These are phyloP conservation scores for Fusarium equiseti DNA, from an alignment of 2,329 filamentous ascomycete species.

Conservation along the genomic window DNA sequence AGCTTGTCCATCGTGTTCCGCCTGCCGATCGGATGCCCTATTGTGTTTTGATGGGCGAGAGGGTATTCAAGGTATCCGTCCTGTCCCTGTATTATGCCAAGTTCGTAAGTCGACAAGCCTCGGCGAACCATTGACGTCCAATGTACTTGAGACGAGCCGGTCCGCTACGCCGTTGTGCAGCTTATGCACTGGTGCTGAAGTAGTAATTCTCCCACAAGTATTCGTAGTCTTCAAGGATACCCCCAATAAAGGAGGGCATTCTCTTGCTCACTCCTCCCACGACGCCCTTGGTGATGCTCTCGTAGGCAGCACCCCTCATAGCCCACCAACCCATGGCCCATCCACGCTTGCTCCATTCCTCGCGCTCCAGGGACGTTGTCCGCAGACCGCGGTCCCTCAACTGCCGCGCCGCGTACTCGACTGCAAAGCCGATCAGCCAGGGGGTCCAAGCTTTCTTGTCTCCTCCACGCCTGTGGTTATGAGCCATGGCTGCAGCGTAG, in stretches of 20 bases:
- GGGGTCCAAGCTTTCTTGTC: slow-evolving; percentile 88
- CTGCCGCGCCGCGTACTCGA: slow-evolving; percentile 92
- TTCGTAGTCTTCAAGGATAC: slow-evolving; percentile 94
- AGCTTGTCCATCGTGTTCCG: slow-evolving; percentile 8
- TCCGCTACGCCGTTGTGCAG: neutral
- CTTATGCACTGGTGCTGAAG: slow-evolving; percentile 72
- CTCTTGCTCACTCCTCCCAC: slow-evolving; percentile 79
- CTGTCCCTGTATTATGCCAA: slow-evolving; percentile 13
- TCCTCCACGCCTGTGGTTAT: slow-evolving; percentile 59
- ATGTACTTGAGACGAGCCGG: slow-evolving; percentile 22
- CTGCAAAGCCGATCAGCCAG: slow-evolving; percentile 86
- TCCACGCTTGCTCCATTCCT: slow-evolving; percentile 88
- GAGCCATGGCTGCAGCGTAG: slow-evolving; percentile 85
- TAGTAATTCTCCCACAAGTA: slow-evolving; percentile 99
- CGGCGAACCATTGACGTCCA: slow-evolving; percentile 1
- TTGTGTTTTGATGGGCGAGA: slow-evolving; percentile 8
- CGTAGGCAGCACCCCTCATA: slow-evolving; percentile 97
- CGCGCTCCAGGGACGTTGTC: slow-evolving; percentile 87
- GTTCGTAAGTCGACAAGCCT: slow-evolving; percentile 16
- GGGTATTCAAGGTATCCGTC: slow-evolving; percentile 4
- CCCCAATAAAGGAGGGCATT: slow-evolving; percentile 83
- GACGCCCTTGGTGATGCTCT: slow-evolving; percentile 84
- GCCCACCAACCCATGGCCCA: slow-evolving; percentile 96
- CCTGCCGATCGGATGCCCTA: slow-evolving; percentile 20
- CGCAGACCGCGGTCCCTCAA: slow-evolving; percentile 79